Evolutionary conservation across 2,329 filamentous ascomycete genomes (phyloP).

Genomic region (Leptographium flavum): DNA sequence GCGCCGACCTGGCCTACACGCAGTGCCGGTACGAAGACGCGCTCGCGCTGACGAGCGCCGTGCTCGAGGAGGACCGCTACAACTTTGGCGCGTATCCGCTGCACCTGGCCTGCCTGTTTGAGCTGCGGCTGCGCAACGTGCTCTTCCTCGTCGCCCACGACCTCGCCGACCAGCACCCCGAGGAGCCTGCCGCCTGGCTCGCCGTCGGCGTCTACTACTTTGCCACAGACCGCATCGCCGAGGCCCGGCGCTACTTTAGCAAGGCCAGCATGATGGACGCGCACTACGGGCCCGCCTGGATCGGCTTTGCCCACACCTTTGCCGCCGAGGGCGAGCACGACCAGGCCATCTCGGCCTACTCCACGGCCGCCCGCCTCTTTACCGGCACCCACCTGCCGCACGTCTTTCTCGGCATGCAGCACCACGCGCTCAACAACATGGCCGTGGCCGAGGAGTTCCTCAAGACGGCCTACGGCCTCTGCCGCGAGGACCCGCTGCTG

Average conservation of each 20-base stretch:
- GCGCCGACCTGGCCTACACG: slow-evolving; percentile 83
- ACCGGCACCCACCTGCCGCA: slow-evolving; percentile 94
- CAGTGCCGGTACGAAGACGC: slow-evolving; percentile 89
- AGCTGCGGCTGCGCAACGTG: slow-evolving; percentile 73
- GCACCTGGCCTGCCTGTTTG: slow-evolving; percentile 80
- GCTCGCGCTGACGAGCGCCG: slow-evolving; percentile 65
- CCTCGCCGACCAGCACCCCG: slow-evolving; percentile 77
- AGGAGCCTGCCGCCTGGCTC: slow-evolving; percentile 84
- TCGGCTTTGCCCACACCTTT: slow-evolving; percentile 96
- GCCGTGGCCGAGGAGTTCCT: slow-evolving; percentile 87
- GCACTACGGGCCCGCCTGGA: slow-evolving; percentile 95
- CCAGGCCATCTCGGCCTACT: slow-evolving; percentile 95
- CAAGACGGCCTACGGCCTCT: slow-evolving; percentile 72
- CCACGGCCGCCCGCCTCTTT: slow-evolving; percentile 84
- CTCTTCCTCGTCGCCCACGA: slow-evolving; percentile 89
- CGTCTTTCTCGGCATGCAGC: slow-evolving; percentile 95
- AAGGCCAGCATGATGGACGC: slow-evolving; percentile 97
- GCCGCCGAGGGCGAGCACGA: slow-evolving; percentile 96
- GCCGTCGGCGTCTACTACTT: slow-evolving; percentile 95
- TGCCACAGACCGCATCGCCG: slow-evolving; percentile 73
- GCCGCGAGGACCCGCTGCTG: slow-evolving; percentile 73
- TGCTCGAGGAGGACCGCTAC: slow-evolving; percentile 73
- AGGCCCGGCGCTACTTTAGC: slow-evolving; percentile 89
- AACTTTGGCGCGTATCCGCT: slow-evolving; percentile 82
- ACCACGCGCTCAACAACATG: slow-evolving; percentile 91